Conservation (phyloP, 169 alveolate genomes). For the Plasmodium blacklocki region DNA sequence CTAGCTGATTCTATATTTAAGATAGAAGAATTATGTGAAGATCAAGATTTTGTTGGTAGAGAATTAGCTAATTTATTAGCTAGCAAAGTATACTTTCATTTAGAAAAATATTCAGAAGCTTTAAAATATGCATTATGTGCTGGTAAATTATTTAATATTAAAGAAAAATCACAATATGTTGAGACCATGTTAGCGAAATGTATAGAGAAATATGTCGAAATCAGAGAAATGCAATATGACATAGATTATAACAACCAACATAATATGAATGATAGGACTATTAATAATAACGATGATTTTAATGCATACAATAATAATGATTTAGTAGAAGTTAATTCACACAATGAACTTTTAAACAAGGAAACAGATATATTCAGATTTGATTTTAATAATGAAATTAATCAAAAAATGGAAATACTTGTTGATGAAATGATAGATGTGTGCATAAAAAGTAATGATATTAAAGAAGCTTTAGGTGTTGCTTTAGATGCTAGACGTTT, state of each 20-base stretch:
- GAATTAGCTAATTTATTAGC: slow-evolving; percentile 95
- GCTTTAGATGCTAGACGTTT: slow-evolving; percentile 95
- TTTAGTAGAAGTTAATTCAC: slow-evolving; percentile 7
- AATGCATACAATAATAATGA: slow-evolving; percentile 34
- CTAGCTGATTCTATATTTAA: slow-evolving; percentile 85
- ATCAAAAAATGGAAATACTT: slow-evolving; percentile 88
- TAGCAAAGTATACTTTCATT: slow-evolving; percentile 95
- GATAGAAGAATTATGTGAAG: slow-evolving; percentile 86
- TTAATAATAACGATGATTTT: slow-evolving; percentile 1
- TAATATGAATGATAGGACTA: neutral
- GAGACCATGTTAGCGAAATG: slow-evolving; percentile 81
- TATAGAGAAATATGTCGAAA: slow-evolving; percentile 74
- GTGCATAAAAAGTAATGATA: slow-evolving; percentile 90
- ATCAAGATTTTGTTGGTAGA: slow-evolving; percentile 82
- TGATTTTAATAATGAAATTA: slow-evolving; percentile 78
- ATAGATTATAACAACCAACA: neutral
- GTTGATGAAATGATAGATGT: slow-evolving; percentile 91
- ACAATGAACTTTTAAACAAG: neutral
- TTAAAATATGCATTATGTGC: slow-evolving; percentile 95
- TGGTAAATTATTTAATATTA: slow-evolving; percentile 91
- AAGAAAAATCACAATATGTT: slow-evolving; percentile 84
- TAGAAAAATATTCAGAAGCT: slow-evolving; percentile 94
- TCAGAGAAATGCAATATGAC: slow-evolving; percentile 48
- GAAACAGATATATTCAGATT: slow-evolving; percentile 40
- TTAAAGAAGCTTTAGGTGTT: slow-evolving; percentile 95